Evolutionary conservation across 2,329 filamentous ascomycete species (phyloP).

Genomic region (Furcasterigmium sp.): DNA sequence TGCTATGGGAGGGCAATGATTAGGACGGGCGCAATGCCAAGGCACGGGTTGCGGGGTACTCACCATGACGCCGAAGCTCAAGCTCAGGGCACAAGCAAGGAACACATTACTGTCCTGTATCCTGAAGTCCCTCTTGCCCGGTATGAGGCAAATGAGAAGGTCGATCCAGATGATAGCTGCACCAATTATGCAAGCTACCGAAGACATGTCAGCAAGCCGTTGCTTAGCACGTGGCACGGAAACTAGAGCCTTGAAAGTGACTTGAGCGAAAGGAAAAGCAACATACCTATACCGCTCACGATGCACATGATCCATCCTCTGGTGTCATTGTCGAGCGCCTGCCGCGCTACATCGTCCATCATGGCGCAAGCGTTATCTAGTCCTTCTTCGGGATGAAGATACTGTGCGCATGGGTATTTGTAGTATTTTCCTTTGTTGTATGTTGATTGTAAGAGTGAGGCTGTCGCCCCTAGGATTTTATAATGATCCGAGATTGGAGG

Average conservation of each 20-base stretch:
- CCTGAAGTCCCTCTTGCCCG: slow-evolving; percentile 70
- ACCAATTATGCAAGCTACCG: slow-evolving; percentile 61
- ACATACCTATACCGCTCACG: slow-evolving; percentile 68
- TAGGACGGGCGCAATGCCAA: neutral
- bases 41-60: slow-evolving; percentile 16
- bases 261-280: slow-evolving; percentile 5
- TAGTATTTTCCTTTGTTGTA: neutral
- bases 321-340: slow-evolving; percentile 66
- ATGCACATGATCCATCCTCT: slow-evolving; percentile 91
- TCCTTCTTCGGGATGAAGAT: no score
- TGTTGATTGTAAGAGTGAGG: no score
- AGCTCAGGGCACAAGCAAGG: slow-evolving; percentile 78
- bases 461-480: neutral
- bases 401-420: slow-evolving; percentile 1
- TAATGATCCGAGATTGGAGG: no score
- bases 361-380: no score
- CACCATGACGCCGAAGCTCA: slow-evolving; percentile 97
- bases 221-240: neutral
- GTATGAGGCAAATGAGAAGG: slow-evolving; percentile 65
- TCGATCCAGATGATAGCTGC: slow-evolving; percentile 87
- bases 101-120: slow-evolving; percentile 89
- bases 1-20: slow-evolving; percentile 49
- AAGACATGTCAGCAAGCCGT: slow-evolving; percentile 12
- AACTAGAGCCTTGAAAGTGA: no score
- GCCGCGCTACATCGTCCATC: slow-evolving; percentile 27